Evolutionary conservation across 495 filamentous ascomycete species (phyloP).

Genomic region (Hypoxylon fuscum): DNA sequence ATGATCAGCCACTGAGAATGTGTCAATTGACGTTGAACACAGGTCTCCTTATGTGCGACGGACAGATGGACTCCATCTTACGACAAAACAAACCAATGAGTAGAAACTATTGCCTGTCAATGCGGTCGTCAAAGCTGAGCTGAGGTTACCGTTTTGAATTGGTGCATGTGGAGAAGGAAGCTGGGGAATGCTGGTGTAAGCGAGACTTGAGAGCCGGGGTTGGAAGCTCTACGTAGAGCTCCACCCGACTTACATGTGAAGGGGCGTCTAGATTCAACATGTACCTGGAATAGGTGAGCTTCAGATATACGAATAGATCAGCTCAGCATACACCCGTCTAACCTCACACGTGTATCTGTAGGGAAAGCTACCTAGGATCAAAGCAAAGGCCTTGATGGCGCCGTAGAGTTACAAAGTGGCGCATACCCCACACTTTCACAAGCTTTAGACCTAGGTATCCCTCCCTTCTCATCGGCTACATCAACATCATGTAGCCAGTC

Average conservation of each 20-base stretch:
- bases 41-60: constrained; percentile 38
- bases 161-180: constrained; percentile 36
- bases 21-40: constrained; percentile 20
- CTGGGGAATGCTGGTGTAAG: constrained; percentile 28
- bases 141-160: constrained; percentile 29
- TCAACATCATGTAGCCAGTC: constrained; percentile 41
- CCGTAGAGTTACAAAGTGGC: constrained; percentile 4
- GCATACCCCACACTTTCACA: constrained; percentile 49
- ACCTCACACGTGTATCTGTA: too few species aligned
- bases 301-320: constrained; percentile 6
- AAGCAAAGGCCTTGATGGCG: constrained; percentile 3
- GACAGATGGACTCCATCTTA: constrained; percentile 23
- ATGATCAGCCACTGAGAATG: constrained; percentile 26
- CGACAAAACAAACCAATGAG: constrained; percentile 18
- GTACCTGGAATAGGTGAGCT: too few species aligned
- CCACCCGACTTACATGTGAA: constrained; percentile 33
- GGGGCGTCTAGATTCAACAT: background rate
- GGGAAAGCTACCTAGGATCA: background rate
- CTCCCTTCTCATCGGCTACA: constrained; percentile 39
- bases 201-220: constrained; percentile 17
- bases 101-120: too few species aligned
- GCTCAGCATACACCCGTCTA: too few species aligned
- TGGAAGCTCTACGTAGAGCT: constrained; percentile 24
- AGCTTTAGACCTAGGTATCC: constrained; percentile 39
- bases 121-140: background rate